These are phyloP conservation scores for Micromonas pusilla DNA, from an alignment of 139 green algal genomes.

Conservation along the genomic window DNA sequence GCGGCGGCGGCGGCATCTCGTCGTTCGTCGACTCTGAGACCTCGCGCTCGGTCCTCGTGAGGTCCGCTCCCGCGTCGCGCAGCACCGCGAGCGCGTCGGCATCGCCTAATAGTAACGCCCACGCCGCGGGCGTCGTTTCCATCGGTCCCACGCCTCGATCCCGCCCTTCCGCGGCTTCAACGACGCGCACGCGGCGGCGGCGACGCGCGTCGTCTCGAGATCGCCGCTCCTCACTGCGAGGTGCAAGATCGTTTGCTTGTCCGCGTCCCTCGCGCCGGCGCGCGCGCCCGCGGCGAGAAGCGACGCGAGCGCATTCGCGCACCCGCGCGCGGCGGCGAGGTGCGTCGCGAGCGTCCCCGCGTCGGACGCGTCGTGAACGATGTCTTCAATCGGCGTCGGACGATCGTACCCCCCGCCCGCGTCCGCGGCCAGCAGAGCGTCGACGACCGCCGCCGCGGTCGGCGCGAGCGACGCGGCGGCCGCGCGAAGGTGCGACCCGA, in stretches of 20 bases:
- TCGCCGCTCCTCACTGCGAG: conserved; percentile 4
- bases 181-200: neutral
- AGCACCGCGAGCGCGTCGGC: neutral
- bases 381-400: too few relatives aligned
- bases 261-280: neutral
- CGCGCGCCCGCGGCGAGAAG: neutral
- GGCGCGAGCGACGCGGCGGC: neutral
- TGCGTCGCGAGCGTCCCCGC: conserved; percentile 5
- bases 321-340: conserved; percentile 16
- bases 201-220: neutral
- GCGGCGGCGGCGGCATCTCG: too few relatives aligned
- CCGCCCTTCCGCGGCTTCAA: neutral
- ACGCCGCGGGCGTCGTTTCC: conserved; percentile 12
- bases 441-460: neutral
- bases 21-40: neutral
- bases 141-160: conserved; percentile 6
- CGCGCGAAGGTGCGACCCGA: neutral
- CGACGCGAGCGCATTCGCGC: neutral
- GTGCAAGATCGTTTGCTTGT: conserved; percentile 17
- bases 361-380: neutral
- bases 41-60: neutral
- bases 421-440: neutral
- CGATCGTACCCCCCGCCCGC: too few relatives aligned
- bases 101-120: neutral
- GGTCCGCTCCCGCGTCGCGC: neutral